These are phyloP conservation scores for Calvatia gigantea DNA, from an alignment of 768 basidiomycete species.

Conservation along the genomic window DNA sequence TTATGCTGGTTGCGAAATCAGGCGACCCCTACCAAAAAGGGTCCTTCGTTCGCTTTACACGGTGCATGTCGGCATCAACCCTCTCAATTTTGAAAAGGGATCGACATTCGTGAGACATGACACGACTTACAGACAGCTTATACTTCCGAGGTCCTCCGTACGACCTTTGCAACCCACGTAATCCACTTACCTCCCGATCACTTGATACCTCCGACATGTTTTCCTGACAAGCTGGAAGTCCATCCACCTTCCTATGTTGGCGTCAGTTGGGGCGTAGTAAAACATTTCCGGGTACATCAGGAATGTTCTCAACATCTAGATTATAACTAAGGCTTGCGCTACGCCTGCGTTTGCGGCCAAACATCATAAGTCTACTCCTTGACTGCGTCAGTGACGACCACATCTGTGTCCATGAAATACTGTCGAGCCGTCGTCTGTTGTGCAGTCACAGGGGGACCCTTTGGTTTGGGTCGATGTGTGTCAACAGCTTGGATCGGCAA, in stretches of 20 bases:
- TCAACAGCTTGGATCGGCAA: constrained; percentile 92
- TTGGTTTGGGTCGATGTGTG: constrained; percentile 76
- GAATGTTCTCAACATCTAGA: too few species aligned
- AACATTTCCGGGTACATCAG: too few species aligned
- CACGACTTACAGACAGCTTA: too few species aligned
- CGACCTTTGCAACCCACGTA: too few species aligned
- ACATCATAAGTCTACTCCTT: background rate
- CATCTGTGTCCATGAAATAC: constrained; percentile 34
- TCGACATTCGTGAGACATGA: background rate
- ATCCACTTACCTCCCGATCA: too few species aligned
- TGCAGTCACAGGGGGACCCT: constrained; percentile 30
- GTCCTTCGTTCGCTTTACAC: background rate
- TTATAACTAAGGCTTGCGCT: too few species aligned
- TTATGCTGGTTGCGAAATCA: background rate
- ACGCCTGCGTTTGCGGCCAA: too few species aligned
- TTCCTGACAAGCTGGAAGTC: too few species aligned
- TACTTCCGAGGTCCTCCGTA: too few species aligned
- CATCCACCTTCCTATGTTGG: too few species aligned
- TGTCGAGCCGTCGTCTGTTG: constrained; percentile 36
- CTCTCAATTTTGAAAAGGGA: background rate
- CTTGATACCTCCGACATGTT: too few species aligned
- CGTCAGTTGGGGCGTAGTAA: too few species aligned
- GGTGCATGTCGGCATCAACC: background rate
- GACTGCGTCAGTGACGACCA: background rate
- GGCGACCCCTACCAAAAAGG: constrained; percentile 1